These are phyloP conservation scores for Trametes versicolor DNA, from an alignment of 1,284 basidiomycete species.

Conservation along the genomic window DNA sequence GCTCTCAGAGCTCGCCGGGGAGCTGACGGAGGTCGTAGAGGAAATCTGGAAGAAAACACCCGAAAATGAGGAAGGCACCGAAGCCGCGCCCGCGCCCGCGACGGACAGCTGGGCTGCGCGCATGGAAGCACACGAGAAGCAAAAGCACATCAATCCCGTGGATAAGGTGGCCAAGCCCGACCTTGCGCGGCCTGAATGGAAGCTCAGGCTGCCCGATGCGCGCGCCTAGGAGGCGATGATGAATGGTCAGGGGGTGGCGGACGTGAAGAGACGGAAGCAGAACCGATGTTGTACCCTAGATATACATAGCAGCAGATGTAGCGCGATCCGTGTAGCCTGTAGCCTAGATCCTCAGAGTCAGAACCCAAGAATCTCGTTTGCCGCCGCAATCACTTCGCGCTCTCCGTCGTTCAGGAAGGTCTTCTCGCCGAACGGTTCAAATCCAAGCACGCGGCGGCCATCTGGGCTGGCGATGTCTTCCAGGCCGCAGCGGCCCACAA, in stretches of 20 bases:
- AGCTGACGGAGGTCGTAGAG: conserved; percentile 62
- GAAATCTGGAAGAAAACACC: conserved; percentile 63
- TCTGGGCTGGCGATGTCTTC: conserved; percentile 53
- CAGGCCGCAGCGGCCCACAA: conserved; percentile 56
- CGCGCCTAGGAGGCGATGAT: conserved; percentile 7
- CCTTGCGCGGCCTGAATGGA: conserved; percentile 59
- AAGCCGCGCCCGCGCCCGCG: conserved; percentile 44
- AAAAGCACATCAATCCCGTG: conserved; percentile 58
- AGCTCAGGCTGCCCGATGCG: conserved; percentile 50
- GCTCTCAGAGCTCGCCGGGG: conserved; percentile 58
- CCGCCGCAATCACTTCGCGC: conserved; percentile 33
- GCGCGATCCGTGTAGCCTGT: conserved; percentile 5
- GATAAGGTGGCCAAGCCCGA: conserved; percentile 70
- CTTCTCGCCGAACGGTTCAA: conserved; percentile 45
- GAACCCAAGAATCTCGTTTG: conserved; percentile 39
- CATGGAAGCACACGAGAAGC: conserved; percentile 68
- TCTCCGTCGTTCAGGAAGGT: conserved; percentile 35
- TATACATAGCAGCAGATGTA: conserved; percentile 10
- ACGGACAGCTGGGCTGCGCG: conserved; percentile 64
- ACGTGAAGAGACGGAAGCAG: conserved; percentile 10
- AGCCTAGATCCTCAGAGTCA: conserved; percentile 15
- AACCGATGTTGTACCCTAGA: conserved; percentile 24
- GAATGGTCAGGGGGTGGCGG: not conserved
- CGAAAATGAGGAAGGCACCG: conserved; percentile 41
- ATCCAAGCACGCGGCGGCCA: conserved; percentile 47